These are phyloP conservation scores for Wickerhamiella shivajii DNA, from an alignment of 805 yeast genomes.

Conservation along the genomic window DNA sequence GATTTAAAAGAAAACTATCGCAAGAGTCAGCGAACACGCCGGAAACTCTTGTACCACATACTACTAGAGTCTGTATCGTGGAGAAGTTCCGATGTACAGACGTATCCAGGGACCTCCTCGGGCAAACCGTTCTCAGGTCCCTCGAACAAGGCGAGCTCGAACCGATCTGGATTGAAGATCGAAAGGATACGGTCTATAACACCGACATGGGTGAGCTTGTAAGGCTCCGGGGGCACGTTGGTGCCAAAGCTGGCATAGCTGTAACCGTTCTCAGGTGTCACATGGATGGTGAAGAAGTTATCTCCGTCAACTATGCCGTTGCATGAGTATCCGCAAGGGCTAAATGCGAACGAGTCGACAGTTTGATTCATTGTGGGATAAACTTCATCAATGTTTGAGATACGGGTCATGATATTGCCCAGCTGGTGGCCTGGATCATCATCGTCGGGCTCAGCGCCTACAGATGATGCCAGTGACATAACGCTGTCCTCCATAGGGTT, in stretches of 20 bases:
- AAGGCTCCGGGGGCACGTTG: slow-evolving; percentile 42
- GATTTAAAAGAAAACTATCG: neutral
- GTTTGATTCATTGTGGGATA: slow-evolving; percentile 28
- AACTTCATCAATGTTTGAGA: slow-evolving; percentile 47
- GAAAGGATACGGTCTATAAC: slow-evolving; percentile 45
- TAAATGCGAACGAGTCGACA: slow-evolving; percentile 77
- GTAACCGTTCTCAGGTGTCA: slow-evolving; percentile 90
- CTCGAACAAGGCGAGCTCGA: slow-evolving; percentile 38
- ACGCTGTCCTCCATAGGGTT: slow-evolving; percentile 18
- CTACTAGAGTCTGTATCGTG: slow-evolving; percentile 12
- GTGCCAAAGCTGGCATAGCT: slow-evolving; percentile 95
- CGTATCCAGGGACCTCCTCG: slow-evolving; percentile 9
- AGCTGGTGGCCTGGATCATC: slow-evolving; percentile 66
- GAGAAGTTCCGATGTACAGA: slow-evolving; percentile 13
- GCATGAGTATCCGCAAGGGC: slow-evolving; percentile 92
- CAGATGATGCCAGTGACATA: slow-evolving; percentile 23
- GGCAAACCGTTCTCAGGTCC: slow-evolving; percentile 10
- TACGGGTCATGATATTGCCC: slow-evolving; percentile 54
- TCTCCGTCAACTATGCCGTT: slow-evolving; percentile 56
- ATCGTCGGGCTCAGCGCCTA: slow-evolving; percentile 32
- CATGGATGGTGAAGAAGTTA: slow-evolving; percentile 69
- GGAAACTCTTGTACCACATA: slow-evolving; percentile 9
- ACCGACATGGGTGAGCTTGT: slow-evolving; percentile 32
- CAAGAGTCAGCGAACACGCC: neutral
- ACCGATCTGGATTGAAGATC: slow-evolving; percentile 61